Evolutionary conservation across 2,329 filamentous ascomycete species (phyloP).

Genomic region (Pyricularia grisea): DNA sequence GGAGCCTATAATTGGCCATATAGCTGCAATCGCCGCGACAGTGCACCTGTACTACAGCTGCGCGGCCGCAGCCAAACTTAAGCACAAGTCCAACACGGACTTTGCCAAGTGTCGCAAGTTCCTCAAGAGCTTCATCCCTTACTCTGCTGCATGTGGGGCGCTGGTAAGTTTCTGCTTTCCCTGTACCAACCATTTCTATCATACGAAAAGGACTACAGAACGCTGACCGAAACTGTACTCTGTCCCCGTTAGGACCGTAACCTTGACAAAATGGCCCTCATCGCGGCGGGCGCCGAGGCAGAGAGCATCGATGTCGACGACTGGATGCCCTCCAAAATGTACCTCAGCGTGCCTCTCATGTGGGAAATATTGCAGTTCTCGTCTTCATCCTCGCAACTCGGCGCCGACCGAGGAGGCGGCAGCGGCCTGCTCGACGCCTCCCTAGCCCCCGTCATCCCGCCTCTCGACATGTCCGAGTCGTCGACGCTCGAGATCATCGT

Average conservation of each 20-base stretch:
- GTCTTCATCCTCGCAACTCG: slow-evolving; percentile 21
- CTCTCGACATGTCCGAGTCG: slow-evolving; percentile 22
- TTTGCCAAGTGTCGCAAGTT: slow-evolving; percentile 41
- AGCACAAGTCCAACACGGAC: slow-evolving; percentile 26
- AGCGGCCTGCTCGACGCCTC: slow-evolving; percentile 32
- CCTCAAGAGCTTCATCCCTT: slow-evolving; percentile 35
- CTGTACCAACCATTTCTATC: background rate
- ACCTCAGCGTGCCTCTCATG: slow-evolving; percentile 42
- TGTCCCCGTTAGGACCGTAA: slow-evolving; percentile 29
- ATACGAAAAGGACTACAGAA: background rate
- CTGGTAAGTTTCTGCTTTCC: slow-evolving; percentile 25
- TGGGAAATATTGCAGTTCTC: slow-evolving; percentile 42
- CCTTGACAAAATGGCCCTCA: slow-evolving; percentile 36
- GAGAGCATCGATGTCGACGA: slow-evolving; percentile 29
- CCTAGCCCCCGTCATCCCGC: slow-evolving; percentile 20
- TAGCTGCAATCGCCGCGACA: slow-evolving; percentile 40
- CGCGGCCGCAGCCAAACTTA: slow-evolving; percentile 35
- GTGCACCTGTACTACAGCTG: slow-evolving; percentile 45
- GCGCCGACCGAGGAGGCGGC: slow-evolving; percentile 16
- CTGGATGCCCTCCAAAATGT: slow-evolving; percentile 42
- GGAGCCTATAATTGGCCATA: slow-evolving; percentile 42
- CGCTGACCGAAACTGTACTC: background rate
- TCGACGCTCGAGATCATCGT: slow-evolving; percentile 37
- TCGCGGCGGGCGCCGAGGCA: slow-evolving; percentile 24
- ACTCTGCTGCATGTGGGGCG: slow-evolving; percentile 33